Percentiles rank a stretch among this genome's conserved stretches.
Evolutionary conservation across 371 early-diverging fungal genomes (phyloP).

Genomic region (Lichtheimia ornata): DNA sequence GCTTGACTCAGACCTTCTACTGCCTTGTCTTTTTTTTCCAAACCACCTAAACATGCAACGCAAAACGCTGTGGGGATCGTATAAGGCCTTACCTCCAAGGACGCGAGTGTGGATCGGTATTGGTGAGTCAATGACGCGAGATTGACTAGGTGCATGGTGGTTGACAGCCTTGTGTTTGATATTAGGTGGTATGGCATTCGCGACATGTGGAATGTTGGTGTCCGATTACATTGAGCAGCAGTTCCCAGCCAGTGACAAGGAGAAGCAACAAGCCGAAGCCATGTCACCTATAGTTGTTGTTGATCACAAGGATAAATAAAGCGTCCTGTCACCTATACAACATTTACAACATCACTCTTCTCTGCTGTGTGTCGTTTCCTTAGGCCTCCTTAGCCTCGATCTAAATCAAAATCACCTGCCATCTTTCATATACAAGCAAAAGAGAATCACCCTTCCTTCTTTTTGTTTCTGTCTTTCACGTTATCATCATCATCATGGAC

Average conservation of each 20-base stretch:
- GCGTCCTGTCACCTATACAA: neutral
- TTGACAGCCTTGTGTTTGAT: neutral
- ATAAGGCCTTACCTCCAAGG: slow-evolving; percentile 39
- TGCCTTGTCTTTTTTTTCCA: too few species aligned
- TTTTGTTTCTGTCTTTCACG: neutral
- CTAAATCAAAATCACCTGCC: too few species aligned
- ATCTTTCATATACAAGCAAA: neutral
- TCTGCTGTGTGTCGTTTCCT: too few species aligned
- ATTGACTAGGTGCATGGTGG: neutral
- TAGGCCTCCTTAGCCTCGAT: too few species aligned
- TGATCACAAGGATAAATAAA: slow-evolving; percentile 24
- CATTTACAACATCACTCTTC: too few species aligned
- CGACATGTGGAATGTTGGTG: slow-evolving; percentile 40
- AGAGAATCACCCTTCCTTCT: neutral
- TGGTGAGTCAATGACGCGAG: slow-evolving; percentile 22
- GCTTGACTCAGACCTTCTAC: too few species aligned
- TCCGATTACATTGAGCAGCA: slow-evolving; percentile 46
- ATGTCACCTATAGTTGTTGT: slow-evolving; percentile 45
- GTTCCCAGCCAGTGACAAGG: slow-evolving; percentile 35
- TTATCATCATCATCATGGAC: neutral
- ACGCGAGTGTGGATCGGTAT: slow-evolving; percentile 44
- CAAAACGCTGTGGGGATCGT: slow-evolving; percentile 53
- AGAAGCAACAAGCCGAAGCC: slow-evolving; percentile 34
- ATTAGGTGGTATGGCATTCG: slow-evolving; percentile 52
- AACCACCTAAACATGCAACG: slow-evolving; percentile 35